Conservation (phyloP, 257 asterid genomes). For the Linderniella brevidens region DNA sequence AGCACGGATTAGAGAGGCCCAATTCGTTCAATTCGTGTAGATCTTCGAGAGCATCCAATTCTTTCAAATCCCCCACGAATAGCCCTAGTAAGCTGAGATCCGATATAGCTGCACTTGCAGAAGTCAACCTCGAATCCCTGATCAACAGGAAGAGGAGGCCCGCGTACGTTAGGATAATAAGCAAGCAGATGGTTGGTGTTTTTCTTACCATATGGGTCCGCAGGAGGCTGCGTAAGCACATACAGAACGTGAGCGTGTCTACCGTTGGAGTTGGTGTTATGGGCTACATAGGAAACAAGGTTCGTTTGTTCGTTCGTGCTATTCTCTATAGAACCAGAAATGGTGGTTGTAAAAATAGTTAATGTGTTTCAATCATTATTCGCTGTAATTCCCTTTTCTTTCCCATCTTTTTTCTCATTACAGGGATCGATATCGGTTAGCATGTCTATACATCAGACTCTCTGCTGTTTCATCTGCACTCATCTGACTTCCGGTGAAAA, state of each 20-base stretch:
- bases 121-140: conserved; percentile 54
- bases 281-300: conserved; percentile 99
- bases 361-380: too few relatives aligned
- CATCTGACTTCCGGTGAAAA: conserved; percentile 90
- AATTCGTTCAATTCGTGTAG: conserved; percentile 31
- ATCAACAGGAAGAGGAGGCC: conserved; percentile 69
- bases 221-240: conserved; percentile 64
- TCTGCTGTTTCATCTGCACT: conserved; percentile 68
- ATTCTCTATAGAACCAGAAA: background rate
- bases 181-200: conserved; percentile 97
- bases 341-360: too few relatives aligned
- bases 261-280: conserved; percentile 92
- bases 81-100: conserved; percentile 19
- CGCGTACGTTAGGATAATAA: conserved; percentile 61
- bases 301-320: conserved; percentile 28
- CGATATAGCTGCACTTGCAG: conserved; percentile 33
- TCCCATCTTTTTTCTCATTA: conserved; percentile 9
- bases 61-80: conserved; percentile 29
- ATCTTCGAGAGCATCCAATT: conserved; percentile 40
- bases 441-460: conserved; percentile 89
- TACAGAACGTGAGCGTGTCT: conserved; percentile 66
- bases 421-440: conserved; percentile 97
- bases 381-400: too few relatives aligned
- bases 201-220: conserved; percentile 85
- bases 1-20: conserved; percentile 35